Conservation (phyloP, 208 protist genomes). For the Leishmania mexicana region DNA sequence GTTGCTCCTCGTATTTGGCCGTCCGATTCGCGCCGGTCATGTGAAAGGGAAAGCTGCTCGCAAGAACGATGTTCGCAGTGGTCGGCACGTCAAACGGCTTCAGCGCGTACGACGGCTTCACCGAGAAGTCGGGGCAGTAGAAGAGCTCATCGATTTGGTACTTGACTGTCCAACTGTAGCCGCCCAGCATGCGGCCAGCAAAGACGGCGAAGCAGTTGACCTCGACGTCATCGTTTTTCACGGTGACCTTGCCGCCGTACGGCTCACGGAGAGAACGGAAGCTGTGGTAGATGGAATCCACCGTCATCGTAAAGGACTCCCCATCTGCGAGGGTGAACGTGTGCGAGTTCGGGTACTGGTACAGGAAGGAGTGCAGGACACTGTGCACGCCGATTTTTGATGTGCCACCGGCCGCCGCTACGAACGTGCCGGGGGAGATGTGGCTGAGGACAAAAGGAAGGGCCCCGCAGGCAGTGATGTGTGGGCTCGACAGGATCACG, state of each 20-base stretch:
- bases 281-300: conserved; percentile 85
- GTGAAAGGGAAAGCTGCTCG: conserved; percentile 58
- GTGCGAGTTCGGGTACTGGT: conserved; percentile 73
- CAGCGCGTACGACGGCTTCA: conserved; percentile 77
- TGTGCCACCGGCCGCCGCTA: conserved; percentile 67
- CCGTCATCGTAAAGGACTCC: conserved; percentile 61
- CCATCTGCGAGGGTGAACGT: conserved; percentile 34
- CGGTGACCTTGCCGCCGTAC: conserved; percentile 73
- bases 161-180: conserved; percentile 79
- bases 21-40: conserved; percentile 13
- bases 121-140: conserved; percentile 88
- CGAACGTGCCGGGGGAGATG: conserved; percentile 58
- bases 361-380: conserved; percentile 78
- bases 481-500: conserved; percentile 80
- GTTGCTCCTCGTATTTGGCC: conserved; percentile 66
- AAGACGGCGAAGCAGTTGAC: conserved; percentile 75
- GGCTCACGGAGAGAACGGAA: conserved; percentile 82
- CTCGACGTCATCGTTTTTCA: conserved; percentile 55
- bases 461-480: conserved; percentile 79
- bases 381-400: conserved; percentile 83
- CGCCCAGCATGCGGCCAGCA: conserved; percentile 75
- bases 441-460: conserved; percentile 85
- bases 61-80: conserved; percentile 70
- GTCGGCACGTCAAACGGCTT: conserved; percentile 73
- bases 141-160: conserved; percentile 91